Evolutionary conservation across 345 rosid species (phyloP), one percentile per base, ranked within the genome.

Genomic region (Erysimum cheiranthoides): DNA sequence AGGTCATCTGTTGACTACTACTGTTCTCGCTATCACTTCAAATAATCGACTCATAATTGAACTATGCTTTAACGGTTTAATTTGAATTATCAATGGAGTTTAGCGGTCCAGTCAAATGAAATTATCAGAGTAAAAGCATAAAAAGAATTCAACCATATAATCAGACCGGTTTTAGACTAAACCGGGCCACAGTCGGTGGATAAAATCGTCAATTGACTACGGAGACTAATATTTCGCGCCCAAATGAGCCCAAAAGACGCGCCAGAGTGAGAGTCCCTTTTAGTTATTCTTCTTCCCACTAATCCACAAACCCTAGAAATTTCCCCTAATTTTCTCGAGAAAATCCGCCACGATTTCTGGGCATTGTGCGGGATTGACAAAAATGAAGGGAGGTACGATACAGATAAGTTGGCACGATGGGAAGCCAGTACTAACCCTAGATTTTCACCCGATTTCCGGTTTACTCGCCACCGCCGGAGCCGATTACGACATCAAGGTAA

Each of bases 401-500:
- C 98, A 94, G 85, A 94, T 94, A 8, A 89, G 85, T 32, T 94
- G 98, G 98, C 97, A 94, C 81, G 96, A 86, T 43, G 87, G 82
- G 4, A 94, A 90, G 49, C 96, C 97, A 0, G 96, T 94, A 6
- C 74, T 92, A 58, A 82, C 97, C 89, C 91, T 94, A 62, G 98
- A 94, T 65, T 92, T 90, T 75, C 96, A 92, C 50, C 92, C 95
- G 1, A 64, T 81, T 61, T 87, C 96, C 64, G 91, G 95, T 40
- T 81, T 87, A 71, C 98, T 94, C 51, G 98, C 98, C 83, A 90
- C 96, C 76, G 97, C 93, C 79, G 98, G 98, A 69, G 96, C 98
- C 78, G 98, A 94, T 81, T 89, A 66, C 78, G 98, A 94, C 62
- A 85, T 94, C 85, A 94, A 94, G 93, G 98, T 90, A 10, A 17